Evolutionary conservation across 257 asterid species (phyloP).

Genomic region (Asclepias syriaca): DNA sequence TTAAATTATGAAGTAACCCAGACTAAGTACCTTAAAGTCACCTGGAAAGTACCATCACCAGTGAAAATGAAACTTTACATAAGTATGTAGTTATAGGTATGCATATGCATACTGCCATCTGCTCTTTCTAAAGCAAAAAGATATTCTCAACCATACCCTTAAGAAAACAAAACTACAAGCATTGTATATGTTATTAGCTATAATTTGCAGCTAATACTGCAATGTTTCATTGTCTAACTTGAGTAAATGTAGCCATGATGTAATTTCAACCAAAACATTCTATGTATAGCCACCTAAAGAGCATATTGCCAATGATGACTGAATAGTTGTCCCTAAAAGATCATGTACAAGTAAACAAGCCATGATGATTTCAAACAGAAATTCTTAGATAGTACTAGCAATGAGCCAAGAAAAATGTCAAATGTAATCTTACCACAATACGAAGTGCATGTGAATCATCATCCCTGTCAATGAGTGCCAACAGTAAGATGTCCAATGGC

Average conservation of each 20-base stretch:
- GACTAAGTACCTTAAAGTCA: background rate
- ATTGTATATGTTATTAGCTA: background rate
- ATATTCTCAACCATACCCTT: background rate
- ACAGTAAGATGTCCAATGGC: constrained; percentile 81
- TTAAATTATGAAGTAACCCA: background rate
- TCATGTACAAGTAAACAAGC: background rate
- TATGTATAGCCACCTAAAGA: background rate
- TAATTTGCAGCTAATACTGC: background rate
- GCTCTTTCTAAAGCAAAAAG: background rate
- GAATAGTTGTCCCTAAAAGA: background rate
- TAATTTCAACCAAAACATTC: background rate
- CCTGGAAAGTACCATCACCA: background rate
- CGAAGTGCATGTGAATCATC: constrained; percentile 93
- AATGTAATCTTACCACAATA: constrained; percentile 63
- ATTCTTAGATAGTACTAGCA: background rate
- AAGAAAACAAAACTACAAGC: background rate
- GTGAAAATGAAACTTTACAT: background rate
- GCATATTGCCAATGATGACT: background rate
- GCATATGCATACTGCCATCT: background rate
- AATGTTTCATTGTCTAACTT: background rate
- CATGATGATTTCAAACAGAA: background rate
- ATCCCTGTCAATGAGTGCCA: constrained; percentile 92
- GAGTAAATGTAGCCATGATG: background rate
- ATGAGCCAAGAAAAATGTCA: constrained; percentile 10
- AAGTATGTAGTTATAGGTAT: background rate